Conservation (phyloP, 2,329 filamentous ascomycete genomes). For the Cordyceps sp. region DNA sequence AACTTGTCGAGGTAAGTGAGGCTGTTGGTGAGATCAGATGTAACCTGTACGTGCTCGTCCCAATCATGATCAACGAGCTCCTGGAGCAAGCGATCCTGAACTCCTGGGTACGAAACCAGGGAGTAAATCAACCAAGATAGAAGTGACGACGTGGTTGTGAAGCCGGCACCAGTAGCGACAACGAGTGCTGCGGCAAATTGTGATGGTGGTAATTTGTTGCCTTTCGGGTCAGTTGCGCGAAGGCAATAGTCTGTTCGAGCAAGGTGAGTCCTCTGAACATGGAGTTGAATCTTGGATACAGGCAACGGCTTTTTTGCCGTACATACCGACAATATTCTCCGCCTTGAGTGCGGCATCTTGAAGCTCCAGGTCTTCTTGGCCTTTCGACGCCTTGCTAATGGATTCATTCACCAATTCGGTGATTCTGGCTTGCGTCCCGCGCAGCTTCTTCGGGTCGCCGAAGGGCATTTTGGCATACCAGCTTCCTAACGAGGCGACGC, state of each 20-base stretch:
- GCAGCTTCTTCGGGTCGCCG: slow-evolving; percentile 31
- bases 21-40: slow-evolving; percentile 23
- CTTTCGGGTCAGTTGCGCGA: slow-evolving; percentile 35
- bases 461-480: slow-evolving; percentile 43
- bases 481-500: slow-evolving; percentile 30
- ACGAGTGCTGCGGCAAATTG: slow-evolving; percentile 19
- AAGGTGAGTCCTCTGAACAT: background rate
- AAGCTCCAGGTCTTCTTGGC: slow-evolving; percentile 21
- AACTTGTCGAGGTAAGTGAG: slow-evolving; percentile 38
- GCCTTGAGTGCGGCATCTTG: slow-evolving; percentile 33
- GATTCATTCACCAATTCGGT: slow-evolving; percentile 18
- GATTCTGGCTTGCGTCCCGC: background rate
- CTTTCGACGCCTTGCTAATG: slow-evolving; percentile 19
- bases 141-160: slow-evolving; percentile 41
- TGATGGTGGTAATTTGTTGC: slow-evolving; percentile 29
- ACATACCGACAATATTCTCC: slow-evolving; percentile 16
- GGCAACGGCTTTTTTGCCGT: background rate
- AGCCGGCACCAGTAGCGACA: slow-evolving; percentile 39
- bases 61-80: slow-evolving; percentile 35
- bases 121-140: slow-evolving; percentile 41
- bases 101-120: slow-evolving; percentile 32
- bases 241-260: slow-evolving; percentile 29
- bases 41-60: slow-evolving; percentile 18
- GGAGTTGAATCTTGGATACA: background rate
- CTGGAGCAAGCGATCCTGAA: slow-evolving; percentile 39